phyloP scores from a whole-genome alignment of 257 asterid species.

The Vinca minor region DNA sequence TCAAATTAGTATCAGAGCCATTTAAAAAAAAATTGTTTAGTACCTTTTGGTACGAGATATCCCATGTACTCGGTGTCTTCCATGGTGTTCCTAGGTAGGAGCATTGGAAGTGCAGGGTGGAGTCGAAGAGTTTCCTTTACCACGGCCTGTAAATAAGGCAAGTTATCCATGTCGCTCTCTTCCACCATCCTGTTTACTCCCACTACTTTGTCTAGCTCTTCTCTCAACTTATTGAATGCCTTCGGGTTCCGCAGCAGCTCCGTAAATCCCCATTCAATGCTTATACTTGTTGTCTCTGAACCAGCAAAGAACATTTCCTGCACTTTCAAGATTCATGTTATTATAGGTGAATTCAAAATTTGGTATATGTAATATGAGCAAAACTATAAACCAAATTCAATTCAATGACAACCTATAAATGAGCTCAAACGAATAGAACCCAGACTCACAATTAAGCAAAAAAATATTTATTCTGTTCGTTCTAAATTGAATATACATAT shows the following conservation, averaged over 20 bases:
- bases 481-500: too few species aligned
- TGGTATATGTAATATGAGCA: too few species aligned
- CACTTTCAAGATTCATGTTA: too few species aligned
- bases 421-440: too few species aligned
- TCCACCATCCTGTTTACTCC: conserved; percentile 16
- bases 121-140: conserved; percentile 19
- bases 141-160: conserved; percentile 18
- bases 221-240: conserved; percentile 22
- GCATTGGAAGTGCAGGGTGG: conserved; percentile 20
- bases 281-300: conserved; percentile 44
- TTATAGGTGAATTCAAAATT: too few species aligned
- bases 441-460: too few species aligned
- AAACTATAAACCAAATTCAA: too few species aligned
- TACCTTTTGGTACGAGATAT: conserved; percentile 14
- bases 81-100: conserved; percentile 19
- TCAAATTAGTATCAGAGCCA: too few species aligned
- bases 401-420: too few species aligned
- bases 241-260: conserved; percentile 47
- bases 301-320: conserved; percentile 56
- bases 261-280: conserved; percentile 50
- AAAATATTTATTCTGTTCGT: too few species aligned
- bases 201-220: conserved; percentile 17
- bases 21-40: too few species aligned
- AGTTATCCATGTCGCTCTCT: conserved; percentile 20
- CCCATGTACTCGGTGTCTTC: conserved; percentile 26